Conservation (phyloP, 108 stramenopile genomes). For the Poteriospumella lacustris region DNA sequence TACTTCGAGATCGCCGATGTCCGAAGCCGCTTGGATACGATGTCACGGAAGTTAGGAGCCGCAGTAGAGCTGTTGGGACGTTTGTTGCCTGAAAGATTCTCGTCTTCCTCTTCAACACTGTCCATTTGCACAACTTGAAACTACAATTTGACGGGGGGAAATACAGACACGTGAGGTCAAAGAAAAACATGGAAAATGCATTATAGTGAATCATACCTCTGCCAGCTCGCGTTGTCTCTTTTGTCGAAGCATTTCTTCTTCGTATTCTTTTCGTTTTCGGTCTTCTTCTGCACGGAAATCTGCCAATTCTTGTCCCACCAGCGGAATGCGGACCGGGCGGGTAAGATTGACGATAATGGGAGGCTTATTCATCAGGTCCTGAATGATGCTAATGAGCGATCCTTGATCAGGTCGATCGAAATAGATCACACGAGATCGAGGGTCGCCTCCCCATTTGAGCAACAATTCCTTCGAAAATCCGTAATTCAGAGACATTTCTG, state of each 20-base stretch:
- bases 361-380: neutral
- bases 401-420: too few species aligned
- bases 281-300: neutral
- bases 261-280: neutral
- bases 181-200: neutral
- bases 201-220: neutral
- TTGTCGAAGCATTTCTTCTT: constrained; percentile 3
- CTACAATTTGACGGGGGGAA: neutral
- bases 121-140: neutral
- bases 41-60: neutral
- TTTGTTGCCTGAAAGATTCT: neutral
- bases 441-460: constrained; percentile 27
- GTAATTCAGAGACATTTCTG: neutral
- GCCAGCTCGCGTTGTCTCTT: neutral
- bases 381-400: too few species aligned
- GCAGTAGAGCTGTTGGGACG: neutral
- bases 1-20: neutral
- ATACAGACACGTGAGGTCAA: neutral
- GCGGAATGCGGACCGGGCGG: neutral
- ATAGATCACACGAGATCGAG: constrained; percentile 19
- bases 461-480: constrained; percentile 17
- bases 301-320: neutral
- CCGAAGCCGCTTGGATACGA: neutral
- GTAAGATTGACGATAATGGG: neutral
- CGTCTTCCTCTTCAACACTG: constrained; percentile 18